Percentiles rank a stretch among this genome's conserved stretches.
phyloP scores from a whole-genome alignment of 345 rosid species.

The Bruguiera gymnorhiza region DNA sequence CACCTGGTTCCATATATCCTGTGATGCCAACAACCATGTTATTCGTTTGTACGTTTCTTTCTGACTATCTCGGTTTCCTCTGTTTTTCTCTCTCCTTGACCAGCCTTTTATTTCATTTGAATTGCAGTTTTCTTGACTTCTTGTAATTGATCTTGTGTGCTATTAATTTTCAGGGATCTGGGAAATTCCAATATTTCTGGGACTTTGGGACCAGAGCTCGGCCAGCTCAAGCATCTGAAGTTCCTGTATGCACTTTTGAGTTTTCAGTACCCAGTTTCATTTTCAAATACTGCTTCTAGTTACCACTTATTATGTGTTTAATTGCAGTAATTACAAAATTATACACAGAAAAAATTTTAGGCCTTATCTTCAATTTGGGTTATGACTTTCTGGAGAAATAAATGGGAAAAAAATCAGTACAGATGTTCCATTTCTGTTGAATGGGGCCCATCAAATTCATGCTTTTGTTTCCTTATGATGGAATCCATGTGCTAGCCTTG shows the following conservation, averaged over 20 bases:
- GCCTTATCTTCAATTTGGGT: neutral
- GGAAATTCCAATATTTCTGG: constrained; percentile 71
- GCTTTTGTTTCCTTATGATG: neutral
- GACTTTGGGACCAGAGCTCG: constrained; percentile 61
- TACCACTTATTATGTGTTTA: neutral
- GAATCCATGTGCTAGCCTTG: no score
- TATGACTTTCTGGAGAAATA: neutral
- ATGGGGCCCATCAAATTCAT: neutral
- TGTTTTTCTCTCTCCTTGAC: neutral
- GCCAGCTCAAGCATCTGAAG: constrained; percentile 58
- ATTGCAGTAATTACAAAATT: neutral
- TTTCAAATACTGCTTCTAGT: neutral
- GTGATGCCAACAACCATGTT: constrained; percentile 65
- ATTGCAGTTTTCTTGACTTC: neutral
- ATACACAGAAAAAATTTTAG: neutral
- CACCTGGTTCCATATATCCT: constrained; percentile 84
- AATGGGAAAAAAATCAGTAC: neutral
- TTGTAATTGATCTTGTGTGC: neutral
- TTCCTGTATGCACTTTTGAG: constrained; percentile 43
- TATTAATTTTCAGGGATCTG: constrained; percentile 48
- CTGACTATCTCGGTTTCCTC: neutral
- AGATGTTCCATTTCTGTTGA: neutral
- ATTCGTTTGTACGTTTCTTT: constrained; percentile 46
- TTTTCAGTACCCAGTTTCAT: neutral
- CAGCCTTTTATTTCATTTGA: neutral